Base-by-base conservation (phyloP, 2,329 filamentous ascomycete genomes). In the Paraphoma chrysanthemicola region DNA sequence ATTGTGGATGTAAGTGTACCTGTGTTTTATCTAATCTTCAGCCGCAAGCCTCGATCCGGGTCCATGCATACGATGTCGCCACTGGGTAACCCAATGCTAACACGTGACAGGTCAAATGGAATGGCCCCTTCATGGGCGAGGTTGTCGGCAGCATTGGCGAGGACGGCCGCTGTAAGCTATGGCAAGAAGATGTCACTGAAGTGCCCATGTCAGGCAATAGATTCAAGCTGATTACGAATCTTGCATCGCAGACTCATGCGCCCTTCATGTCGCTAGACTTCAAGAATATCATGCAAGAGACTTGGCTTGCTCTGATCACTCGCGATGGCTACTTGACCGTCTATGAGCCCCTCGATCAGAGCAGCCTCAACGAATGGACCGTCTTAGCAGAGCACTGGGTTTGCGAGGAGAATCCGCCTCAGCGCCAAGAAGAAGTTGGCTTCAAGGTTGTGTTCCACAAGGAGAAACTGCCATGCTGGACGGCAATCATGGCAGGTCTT, bases 371-470 rank as follows among this genome's bases (percentile, higher is more conserved):
- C 17, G 89, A 92, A 57, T 97, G 91, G 85, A 83, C 85, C 4
- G 81, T 87, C 45, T 78, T 96, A 44, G 92, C 95, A 73, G 86
- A 91, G 60, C 90, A 95, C 62, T 85, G 87, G 66, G 87, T 96
- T 5, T 90, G 88, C 61, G 79, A 87, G 36, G 83, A 77, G 38
- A 84, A 75, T 17, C 73, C 75, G 28, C 92, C 92, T 0, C 82
- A 84, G 18, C 85, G 93, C 50, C 92, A 92, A 46, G 93, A 96
- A 63, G 94, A 97, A 78, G 90, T 91, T 2, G 89, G 89, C 51
- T 97, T 97, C 81, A 87, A 88, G 54, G 88, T 97, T 18, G 87
- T 87, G 57, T 97, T 96, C 74, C 93, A 98, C 74, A 92, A 93
- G 16, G 95, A 96, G 74, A 88, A 90, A 11, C 86, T 94, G 74